Evolutionary conservation across 108 stramenopile genomes (phyloP), one percentile per base, ranked within the genome.

Genomic region (Fistulifera solaris): DNA sequence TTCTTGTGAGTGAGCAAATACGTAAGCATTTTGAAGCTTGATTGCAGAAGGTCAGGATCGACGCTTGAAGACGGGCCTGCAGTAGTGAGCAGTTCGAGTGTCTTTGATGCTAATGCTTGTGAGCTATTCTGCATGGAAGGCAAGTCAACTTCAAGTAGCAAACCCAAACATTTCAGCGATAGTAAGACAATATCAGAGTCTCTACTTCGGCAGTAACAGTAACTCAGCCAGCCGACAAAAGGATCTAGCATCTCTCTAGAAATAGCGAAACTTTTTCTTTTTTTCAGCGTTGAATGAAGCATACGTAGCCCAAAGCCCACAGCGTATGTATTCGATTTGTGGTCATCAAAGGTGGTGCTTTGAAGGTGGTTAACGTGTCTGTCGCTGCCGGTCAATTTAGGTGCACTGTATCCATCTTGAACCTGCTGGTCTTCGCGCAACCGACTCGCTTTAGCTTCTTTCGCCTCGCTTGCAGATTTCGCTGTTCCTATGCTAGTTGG

Each of bases 21-120:
- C 19, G 88, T 73, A 16, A 96, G 71, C n/a, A 83, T 74, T 52
- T 73, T 85, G 71, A 94, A 93, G 56, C 93, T 87, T 16, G 83
- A 74, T 70, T 94, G 96, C 2, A 76, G 76, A 56, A 93, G 70
- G 53, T 96, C 96, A 42, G 79, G 71, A 52, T 88, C 73, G 41
- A 77, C 68, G 61, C 73, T 83, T 40, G 51, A 56, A 55, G 71
- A 75, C 43, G 73, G 68, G 44, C 67, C 86, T 38, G 49, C 53
- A 22, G 65, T 38, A 21, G 85, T 75, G 38, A 96, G 68, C 19
- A 92, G 68, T 21, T 77, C 56, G 49, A 96, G 59, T 17, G 87
- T 71, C 38, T 77, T 68, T 45, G 80, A 59, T 7, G 83, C 87
- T 6, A 96, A 56, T n/a, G 71, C 56, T 38, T 76, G 75, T 18